Base-by-base conservation (phyloP, 75 land plant genomes). In the Adiantum capillusveneris region DNA sequence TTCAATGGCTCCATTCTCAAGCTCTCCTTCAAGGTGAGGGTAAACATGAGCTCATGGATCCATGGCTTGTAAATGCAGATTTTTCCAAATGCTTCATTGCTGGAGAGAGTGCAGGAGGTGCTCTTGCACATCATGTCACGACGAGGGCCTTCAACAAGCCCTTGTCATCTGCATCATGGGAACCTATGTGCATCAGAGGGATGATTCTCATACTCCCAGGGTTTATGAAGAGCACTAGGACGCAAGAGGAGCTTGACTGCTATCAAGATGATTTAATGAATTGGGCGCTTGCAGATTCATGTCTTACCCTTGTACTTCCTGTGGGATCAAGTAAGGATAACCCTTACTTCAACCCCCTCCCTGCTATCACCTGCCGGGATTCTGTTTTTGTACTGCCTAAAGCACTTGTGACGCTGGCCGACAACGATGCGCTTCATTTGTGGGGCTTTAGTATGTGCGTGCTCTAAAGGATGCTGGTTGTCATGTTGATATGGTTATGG, bases 1-100 rank as follows among this genome's bases (percentile, higher is more conserved):
- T 86, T 29, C 51, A 41, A 50, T 83, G 87, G 85, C 74, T 86
- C 25, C n/a, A n/a, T n/a, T n/a, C n/a, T n/a, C n/a, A n/a, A n/a
- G n/a, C n/a, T n/a, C n/a, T n/a, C n/a, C n/a, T n/a, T n/a, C n/a
- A n/a, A n/a, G 60, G 69, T 0, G 75, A 74, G 64, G 68, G 74
- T 12, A 37, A 20, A 6, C 60, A 54, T 25, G 71, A 64, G 25
- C 25, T 29, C 2, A 20, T 60, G 30, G 79, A 78, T 2, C 39
- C 62, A 0, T 76, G 82, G 84, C 49, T 85, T 41, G 67, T 58
- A 20, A 29, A 39, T 19, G 88, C 75, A 17, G 82, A 87, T 30
- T 74, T 81, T 43, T 55, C 60, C 0, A 56, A 63, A 17, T 85
- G 84, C 6, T 87, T 76, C 29, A 53, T 84, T 11, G 60, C 70